A percentile compares a stretch with the other conserved stretches of the same genome.
phyloP scores from a whole-genome alignment of 805 yeast genomes.

The Wickerhamomyces alni region DNA sequence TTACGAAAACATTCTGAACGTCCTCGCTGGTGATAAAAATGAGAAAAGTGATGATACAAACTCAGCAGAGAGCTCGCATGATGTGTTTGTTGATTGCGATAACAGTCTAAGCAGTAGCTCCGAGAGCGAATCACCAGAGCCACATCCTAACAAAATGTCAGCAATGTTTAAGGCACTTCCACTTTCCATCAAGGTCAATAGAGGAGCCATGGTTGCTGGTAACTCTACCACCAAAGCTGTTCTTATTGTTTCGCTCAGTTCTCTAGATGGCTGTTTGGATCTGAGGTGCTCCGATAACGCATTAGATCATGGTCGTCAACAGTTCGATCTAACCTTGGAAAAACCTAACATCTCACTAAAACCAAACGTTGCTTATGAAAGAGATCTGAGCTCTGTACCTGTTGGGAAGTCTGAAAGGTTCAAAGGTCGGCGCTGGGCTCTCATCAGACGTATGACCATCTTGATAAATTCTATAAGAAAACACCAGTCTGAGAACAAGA shows the following conservation, averaged over 20 bases:
- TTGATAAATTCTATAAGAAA: slow-evolving; percentile 1
- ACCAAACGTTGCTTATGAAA: slow-evolving; percentile 63
- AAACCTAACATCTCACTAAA: slow-evolving; percentile 55
- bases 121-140: slow-evolving; percentile 1
- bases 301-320: slow-evolving; percentile 52
- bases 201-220: slow-evolving; percentile 75
- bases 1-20: slow-evolving; percentile 56
- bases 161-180: slow-evolving; percentile 46
- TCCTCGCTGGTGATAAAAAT: slow-evolving; percentile 20
- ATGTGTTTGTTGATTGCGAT: slow-evolving; percentile 7
- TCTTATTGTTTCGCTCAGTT: slow-evolving; percentile 51
- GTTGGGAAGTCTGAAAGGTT: no score
- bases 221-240: slow-evolving; percentile 73
- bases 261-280: slow-evolving; percentile 55
- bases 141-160: not conserved
- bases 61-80: slow-evolving; percentile 11
- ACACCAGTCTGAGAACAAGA: not conserved
- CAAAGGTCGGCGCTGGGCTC: no score
- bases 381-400: not conserved
- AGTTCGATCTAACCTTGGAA: slow-evolving; percentile 37
- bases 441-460: slow-evolving; percentile 2
- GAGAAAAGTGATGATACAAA: slow-evolving; percentile 7
- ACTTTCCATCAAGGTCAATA: slow-evolving; percentile 48
- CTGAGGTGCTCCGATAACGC: slow-evolving; percentile 39
- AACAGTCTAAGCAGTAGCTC: slow-evolving; percentile 12